Percentiles rank a stretch among this genome's conserved stretches.
These are phyloP conservation scores for Bonnemaisonia californica DNA, from an alignment of 31 red algal species.

Conservation along the genomic window DNA sequence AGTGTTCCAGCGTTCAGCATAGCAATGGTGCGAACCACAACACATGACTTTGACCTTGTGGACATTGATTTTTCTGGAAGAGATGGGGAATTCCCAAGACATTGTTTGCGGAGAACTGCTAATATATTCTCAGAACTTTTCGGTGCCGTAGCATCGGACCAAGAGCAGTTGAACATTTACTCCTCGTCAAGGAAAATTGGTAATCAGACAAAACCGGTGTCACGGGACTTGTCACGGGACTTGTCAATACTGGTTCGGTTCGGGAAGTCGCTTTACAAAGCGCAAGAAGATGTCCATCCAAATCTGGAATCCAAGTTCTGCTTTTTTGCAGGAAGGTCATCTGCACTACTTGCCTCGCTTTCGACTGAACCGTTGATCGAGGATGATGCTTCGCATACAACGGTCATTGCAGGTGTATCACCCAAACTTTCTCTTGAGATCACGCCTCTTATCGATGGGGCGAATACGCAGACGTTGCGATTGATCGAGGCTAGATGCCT, in stretches of 20 bases:
- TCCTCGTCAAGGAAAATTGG: background rate
- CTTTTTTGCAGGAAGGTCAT: slow-evolving; percentile 65
- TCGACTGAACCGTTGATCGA: slow-evolving; percentile 45
- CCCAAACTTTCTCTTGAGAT: slow-evolving; percentile 71
- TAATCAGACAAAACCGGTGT: background rate
- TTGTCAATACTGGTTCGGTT: slow-evolving; percentile 61
- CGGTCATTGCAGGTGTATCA: slow-evolving; percentile 66
- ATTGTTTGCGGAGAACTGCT: slow-evolving; percentile 49
- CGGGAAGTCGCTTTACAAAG: slow-evolving; percentile 71
- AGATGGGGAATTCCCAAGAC: slow-evolving; percentile 69
- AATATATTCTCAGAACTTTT: slow-evolving; percentile 74
- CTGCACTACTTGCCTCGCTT: slow-evolving; percentile 58
- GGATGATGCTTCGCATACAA: slow-evolving; percentile 49
- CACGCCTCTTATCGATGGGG: slow-evolving; percentile 57
- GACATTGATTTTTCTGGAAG: slow-evolving; percentile 76
- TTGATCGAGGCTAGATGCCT: slow-evolving; percentile 55
- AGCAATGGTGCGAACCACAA: slow-evolving; percentile 30
- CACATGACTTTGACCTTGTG: slow-evolving; percentile 64
- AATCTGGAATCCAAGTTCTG: slow-evolving; percentile 66
- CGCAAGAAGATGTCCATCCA: slow-evolving; percentile 56
- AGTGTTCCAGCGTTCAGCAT: slow-evolving; percentile 70
- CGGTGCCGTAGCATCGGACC: slow-evolving; percentile 49
- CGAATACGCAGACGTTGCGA: slow-evolving; percentile 50
- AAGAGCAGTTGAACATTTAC: background rate
- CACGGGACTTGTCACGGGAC: slow-evolving; percentile 50